Evolutionary conservation across 352 stramenopile species (phyloP).

Genomic region (Globisporangium abappressorium): DNA sequence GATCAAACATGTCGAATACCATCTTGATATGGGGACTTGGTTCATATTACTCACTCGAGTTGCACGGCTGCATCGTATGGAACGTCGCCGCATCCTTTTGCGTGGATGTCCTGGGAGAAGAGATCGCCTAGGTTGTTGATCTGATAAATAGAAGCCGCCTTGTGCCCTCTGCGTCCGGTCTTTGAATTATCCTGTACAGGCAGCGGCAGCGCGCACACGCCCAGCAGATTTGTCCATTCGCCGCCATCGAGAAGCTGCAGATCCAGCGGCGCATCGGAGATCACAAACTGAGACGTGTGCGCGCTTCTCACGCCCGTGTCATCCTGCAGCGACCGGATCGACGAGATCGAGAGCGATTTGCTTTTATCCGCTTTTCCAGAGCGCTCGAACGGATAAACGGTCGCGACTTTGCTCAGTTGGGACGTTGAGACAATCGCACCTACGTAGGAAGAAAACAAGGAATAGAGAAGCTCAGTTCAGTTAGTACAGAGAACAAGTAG

Average conservation of each 20-base stretch:
- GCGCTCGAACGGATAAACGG: slow-evolving; percentile 46
- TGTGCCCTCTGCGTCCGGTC: slow-evolving; percentile 16
- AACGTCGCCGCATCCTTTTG: slow-evolving; percentile 24
- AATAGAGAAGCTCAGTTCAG: neutral
- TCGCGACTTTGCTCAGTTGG: slow-evolving; percentile 33
- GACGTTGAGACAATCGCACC: slow-evolving; percentile 46
- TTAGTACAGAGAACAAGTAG: neutral
- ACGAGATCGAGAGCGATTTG: slow-evolving; percentile 33
- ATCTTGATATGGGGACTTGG: neutral
- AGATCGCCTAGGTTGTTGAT: slow-evolving; percentile 67
- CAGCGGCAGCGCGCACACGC: slow-evolving; percentile 37
- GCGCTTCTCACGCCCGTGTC: slow-evolving; percentile 21
- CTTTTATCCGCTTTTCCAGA: slow-evolving; percentile 21
- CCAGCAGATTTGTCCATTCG: slow-evolving; percentile 53
- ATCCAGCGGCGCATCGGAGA: slow-evolving; percentile 55
- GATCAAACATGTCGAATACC: neutral
- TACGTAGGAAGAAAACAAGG: slow-evolving; percentile 5
- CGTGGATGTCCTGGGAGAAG: slow-evolving; percentile 51
- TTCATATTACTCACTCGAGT: slow-evolving; percentile 45
- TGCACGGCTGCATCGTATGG: slow-evolving; percentile 50
- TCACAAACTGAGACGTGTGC: slow-evolving; percentile 46
- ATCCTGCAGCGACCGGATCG: slow-evolving; percentile 40
- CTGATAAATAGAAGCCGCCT: slow-evolving; percentile 46
- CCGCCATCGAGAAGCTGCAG: slow-evolving; percentile 55
- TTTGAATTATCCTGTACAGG: neutral